Base-by-base conservation (phyloP, 345 rosid species). In the Camelina laxa region DNA sequence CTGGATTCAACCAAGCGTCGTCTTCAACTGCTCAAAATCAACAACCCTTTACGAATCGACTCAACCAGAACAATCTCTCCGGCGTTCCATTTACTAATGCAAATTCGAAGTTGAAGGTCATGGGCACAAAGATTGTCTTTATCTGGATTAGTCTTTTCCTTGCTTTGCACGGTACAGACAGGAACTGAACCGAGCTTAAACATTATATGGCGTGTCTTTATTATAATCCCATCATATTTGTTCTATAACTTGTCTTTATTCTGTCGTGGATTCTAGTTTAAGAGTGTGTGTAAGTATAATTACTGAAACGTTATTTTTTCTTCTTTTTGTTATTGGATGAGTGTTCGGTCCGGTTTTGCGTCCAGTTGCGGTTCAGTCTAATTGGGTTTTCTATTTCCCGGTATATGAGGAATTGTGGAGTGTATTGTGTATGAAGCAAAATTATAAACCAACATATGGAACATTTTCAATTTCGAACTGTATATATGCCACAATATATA, bases 71-170 rank as follows among this genome's bases (percentile, higher is more conserved):
- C 22, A 66, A 79, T 39, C 70, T 72, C 21, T 31, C 44, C 0
- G 78, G 72, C 10, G 21, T 70, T 70, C 80, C 84, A 15, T 86
- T 88, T 59, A 73, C 35, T 1, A 83, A 67, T 61, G 86, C 83
- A 31, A 81, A 60, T 55, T 55, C 84, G 2, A 51, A 27, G 69
- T 22, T 74, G 44, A 68, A 71, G n/a, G 50, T 62, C 9, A 19
- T 60, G 71, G 13, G 17, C 10, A 59, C 49, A 35, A 70, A 47
- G 15, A 35, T 73, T 44, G 36, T 66, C 58, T 35, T 65, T 60
- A 4, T 60, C 47, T 63, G 44, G 30, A 64, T 57, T 48, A 20
- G 30, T 57, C 61, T 77, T 48, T 8, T 77, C 20, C 55, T 80
- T n/a, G 65, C 75, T 62, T 44, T 76, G 24, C 54, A 61, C n/a